A percentile compares a stretch with the other conserved stretches of the same genome.
phyloP scores from a whole-genome alignment of 1,139 yeast species.

The Meyerozyma guilliermondii region DNA sequence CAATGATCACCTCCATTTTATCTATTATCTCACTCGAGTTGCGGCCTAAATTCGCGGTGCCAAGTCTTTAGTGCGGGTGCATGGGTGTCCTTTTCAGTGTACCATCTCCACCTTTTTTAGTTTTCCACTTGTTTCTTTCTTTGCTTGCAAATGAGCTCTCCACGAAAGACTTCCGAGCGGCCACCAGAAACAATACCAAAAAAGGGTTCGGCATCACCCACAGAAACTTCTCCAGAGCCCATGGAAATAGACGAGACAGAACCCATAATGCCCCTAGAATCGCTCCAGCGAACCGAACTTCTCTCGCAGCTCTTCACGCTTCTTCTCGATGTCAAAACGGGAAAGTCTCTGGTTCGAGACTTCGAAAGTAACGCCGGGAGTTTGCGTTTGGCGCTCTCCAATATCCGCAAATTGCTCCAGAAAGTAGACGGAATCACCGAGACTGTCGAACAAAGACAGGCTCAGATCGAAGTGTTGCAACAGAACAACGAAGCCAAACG shows the following conservation, averaged over 20 bases:
- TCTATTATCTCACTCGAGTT: too few species aligned
- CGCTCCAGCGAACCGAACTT: constrained; percentile 27
- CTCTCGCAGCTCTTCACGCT: constrained; percentile 36
- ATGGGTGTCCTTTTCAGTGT: background rate
- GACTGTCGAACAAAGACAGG: constrained; percentile 24
- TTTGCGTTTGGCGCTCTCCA: constrained; percentile 32
- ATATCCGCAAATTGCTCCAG: constrained; percentile 25
- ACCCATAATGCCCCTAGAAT: constrained; percentile 16
- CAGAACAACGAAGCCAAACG: constrained; percentile 15
- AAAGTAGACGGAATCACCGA: constrained; percentile 39
- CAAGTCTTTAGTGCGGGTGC: background rate
- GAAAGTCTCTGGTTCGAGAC: constrained; percentile 36
- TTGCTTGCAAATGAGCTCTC: background rate
- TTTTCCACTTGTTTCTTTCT: too few species aligned
- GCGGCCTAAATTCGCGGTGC: too few species aligned
- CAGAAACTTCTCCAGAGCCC: constrained; percentile 1
- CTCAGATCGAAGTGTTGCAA: constrained; percentile 21
- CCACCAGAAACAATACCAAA: too few species aligned
- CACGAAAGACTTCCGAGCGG: background rate
- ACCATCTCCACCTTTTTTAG: background rate
- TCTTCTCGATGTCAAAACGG: constrained; percentile 31
- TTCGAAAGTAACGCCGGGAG: constrained; percentile 43
- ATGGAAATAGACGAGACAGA: constrained; percentile 8
- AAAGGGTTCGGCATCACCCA: too few species aligned
- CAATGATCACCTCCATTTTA: constrained; percentile 22